Percentiles rank a stretch among this genome's conserved stretches.
Evolutionary conservation across 2,329 filamentous ascomycete genomes (phyloP).

Genomic region (Penicillium sp.): DNA sequence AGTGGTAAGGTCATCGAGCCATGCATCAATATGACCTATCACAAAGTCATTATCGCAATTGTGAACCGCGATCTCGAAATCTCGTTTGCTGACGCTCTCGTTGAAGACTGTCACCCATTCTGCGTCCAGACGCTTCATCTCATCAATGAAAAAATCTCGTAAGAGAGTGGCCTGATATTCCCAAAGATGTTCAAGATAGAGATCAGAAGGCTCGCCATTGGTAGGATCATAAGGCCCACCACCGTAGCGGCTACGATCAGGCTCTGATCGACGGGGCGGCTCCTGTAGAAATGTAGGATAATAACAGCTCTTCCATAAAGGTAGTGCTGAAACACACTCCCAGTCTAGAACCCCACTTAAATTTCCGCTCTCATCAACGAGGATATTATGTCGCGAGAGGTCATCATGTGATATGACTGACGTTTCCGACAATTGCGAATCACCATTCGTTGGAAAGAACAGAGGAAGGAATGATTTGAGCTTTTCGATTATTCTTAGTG

Average conservation of each 20-base stretch:
- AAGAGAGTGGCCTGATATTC: neutral
- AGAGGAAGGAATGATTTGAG: conserved; percentile 6
- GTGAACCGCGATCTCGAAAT: neutral
- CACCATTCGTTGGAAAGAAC: conserved; percentile 4
- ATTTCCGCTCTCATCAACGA: conserved; percentile 14
- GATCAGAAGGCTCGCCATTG: neutral
- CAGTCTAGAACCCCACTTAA: conserved; percentile 16
- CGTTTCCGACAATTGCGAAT: neutral
- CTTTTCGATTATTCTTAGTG: conserved; percentile 10
- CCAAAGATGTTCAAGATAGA: neutral
- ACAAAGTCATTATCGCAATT: neutral
- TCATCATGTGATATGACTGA: conserved; percentile 11
- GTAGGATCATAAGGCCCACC: neutral
- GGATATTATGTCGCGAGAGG: conserved; percentile 14
- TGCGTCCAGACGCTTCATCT: neutral
- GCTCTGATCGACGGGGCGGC: neutral
- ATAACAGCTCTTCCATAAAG: conserved; percentile 18
- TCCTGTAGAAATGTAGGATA: conserved; percentile 1
- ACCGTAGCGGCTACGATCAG: neutral
- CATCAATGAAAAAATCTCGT: neutral
- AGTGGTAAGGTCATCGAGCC: neutral
- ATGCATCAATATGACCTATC: neutral
- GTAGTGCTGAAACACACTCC: conserved; percentile 20
- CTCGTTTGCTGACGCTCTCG: neutral
- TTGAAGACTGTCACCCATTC: neutral